phyloP scores from a whole-genome alignment of 352 stramenopile genomes.

The Globisporangium canariense region DNA sequence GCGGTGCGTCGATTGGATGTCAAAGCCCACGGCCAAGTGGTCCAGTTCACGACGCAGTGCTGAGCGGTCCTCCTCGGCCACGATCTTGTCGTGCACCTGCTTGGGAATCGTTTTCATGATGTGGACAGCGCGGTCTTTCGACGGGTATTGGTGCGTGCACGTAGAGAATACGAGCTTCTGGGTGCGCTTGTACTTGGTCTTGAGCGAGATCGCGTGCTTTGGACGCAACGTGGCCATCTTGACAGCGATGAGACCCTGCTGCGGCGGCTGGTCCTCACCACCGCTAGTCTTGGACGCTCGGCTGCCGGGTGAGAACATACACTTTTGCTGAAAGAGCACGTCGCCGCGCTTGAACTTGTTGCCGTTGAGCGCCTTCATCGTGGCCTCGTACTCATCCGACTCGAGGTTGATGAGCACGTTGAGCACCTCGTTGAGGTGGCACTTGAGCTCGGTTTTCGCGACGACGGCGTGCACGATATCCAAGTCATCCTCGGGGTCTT shows the following conservation, averaged over 20 bases:
- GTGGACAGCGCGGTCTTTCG: conserved; percentile 46
- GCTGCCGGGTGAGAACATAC: conserved; percentile 22
- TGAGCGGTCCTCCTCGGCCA: conserved; percentile 43
- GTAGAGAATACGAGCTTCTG: conserved; percentile 50
- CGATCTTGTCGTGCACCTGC: conserved; percentile 45
- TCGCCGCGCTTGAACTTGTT: conserved; percentile 47
- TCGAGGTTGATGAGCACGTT: conserved; percentile 50
- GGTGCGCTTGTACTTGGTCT: conserved; percentile 37
- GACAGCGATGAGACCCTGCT: conserved; percentile 32
- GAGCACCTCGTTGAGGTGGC: conserved; percentile 62
- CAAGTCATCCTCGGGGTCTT: conserved; percentile 34
- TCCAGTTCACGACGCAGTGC: conserved; percentile 50
- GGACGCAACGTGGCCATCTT: conserved; percentile 34
- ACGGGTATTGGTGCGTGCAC: conserved; percentile 41
- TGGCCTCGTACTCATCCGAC: conserved; percentile 37
- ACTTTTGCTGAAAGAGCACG: conserved; percentile 44
- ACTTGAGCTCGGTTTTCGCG: conserved; percentile 48
- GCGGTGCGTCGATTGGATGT: conserved; percentile 44
- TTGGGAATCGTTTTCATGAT: conserved; percentile 68
- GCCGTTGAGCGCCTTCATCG: conserved; percentile 48
- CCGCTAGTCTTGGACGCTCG: background rate
- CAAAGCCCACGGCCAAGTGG: conserved; percentile 54
- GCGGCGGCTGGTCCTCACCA: conserved; percentile 8
- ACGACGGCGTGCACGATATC: conserved; percentile 47
- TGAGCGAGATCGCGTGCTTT: conserved; percentile 24